These are phyloP conservation scores for Ampelocalamus luodianensis DNA, from an alignment of 176 grass and related monocot genomes.

Conservation along the genomic window DNA sequence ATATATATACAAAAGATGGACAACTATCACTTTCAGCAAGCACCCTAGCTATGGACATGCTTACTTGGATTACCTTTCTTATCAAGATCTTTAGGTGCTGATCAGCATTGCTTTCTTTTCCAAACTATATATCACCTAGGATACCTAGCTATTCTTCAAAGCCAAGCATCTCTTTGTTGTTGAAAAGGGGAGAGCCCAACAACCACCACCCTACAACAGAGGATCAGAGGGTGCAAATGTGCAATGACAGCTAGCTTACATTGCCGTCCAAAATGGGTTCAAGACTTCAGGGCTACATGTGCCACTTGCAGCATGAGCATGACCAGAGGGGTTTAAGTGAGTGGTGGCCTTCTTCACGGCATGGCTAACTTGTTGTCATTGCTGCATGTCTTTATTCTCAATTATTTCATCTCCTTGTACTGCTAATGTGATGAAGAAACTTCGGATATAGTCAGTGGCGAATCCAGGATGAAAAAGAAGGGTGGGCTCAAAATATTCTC, in stretches of 20 bases:
- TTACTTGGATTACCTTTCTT: slow-evolving; percentile 20
- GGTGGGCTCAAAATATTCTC: too few species aligned
- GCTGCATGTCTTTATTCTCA: slow-evolving; percentile 20
- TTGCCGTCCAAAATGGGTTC: slow-evolving; percentile 26
- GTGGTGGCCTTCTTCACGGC: background rate
- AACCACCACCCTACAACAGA: slow-evolving; percentile 14
- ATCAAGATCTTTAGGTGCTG: slow-evolving; percentile 28
- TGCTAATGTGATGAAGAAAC: slow-evolving; percentile 1
- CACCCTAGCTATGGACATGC: slow-evolving; percentile 2
- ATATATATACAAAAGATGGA: slow-evolving; percentile 24
- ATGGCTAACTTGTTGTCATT: background rate
- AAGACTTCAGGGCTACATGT: background rate
- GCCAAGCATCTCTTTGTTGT: slow-evolving; percentile 40
- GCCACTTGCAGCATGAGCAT: background rate
- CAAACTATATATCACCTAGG: slow-evolving; percentile 33
- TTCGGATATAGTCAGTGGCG: too few species aligned
- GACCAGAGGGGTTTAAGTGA: background rate
- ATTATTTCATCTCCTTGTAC: slow-evolving; percentile 29
- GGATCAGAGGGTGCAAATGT: background rate
- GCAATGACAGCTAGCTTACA: background rate
- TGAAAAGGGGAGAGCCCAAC: slow-evolving; percentile 43
- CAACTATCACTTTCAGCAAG: slow-evolving; percentile 48
- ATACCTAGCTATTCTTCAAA: slow-evolving; percentile 52
- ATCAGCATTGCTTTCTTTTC: slow-evolving; percentile 24
- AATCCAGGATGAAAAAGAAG: too few species aligned